Evolutionary conservation across 805 yeast genomes (phyloP).

Genomic region (Candida easanensis): DNA sequence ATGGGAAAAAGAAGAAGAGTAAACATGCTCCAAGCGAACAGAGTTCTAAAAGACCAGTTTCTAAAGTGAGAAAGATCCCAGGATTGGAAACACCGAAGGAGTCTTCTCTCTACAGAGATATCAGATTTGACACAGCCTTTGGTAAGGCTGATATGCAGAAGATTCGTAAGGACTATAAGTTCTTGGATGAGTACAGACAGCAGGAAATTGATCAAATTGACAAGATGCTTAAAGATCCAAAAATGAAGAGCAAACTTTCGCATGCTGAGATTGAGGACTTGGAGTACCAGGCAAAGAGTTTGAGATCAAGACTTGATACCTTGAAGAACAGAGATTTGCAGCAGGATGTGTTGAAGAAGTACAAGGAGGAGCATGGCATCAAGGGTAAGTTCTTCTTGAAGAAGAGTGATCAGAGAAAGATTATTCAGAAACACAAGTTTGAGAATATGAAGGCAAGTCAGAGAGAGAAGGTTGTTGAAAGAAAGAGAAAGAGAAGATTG

Average conservation of each 20-base stretch:
- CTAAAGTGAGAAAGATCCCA: slow-evolving; percentile 70
- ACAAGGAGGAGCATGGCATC: slow-evolving; percentile 45
- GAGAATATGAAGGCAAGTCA: slow-evolving; percentile 69
- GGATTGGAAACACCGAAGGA: slow-evolving; percentile 49
- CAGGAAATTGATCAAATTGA: slow-evolving; percentile 65
- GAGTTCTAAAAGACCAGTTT: slow-evolving; percentile 69
- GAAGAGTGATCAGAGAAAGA: slow-evolving; percentile 66
- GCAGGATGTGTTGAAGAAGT: slow-evolving; percentile 57
- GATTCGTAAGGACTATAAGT: slow-evolving; percentile 75
- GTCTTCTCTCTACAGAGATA: slow-evolving; percentile 59
- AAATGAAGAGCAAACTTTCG: slow-evolving; percentile 39
- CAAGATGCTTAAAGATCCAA: slow-evolving; percentile 49
- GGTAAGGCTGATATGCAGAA: slow-evolving; percentile 75
- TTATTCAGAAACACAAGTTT: slow-evolving; percentile 74
- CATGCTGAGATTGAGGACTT: slow-evolving; percentile 49
- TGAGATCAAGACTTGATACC: slow-evolving; percentile 64
- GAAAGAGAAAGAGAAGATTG: slow-evolving; percentile 81
- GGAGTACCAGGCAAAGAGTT: slow-evolving; percentile 56
- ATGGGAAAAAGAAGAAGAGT: slow-evolving; percentile 35
- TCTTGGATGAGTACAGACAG: slow-evolving; percentile 82
- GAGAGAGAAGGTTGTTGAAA: slow-evolving; percentile 78
- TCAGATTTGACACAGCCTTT: slow-evolving; percentile 85
- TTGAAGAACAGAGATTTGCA: slow-evolving; percentile 75
- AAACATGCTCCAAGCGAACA: slow-evolving; percentile 89
- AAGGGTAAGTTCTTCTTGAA: slow-evolving; percentile 61